Base-by-base conservation (phyloP, 1,139 yeast genomes). In the Debaryomyces robertsiae region DNA sequence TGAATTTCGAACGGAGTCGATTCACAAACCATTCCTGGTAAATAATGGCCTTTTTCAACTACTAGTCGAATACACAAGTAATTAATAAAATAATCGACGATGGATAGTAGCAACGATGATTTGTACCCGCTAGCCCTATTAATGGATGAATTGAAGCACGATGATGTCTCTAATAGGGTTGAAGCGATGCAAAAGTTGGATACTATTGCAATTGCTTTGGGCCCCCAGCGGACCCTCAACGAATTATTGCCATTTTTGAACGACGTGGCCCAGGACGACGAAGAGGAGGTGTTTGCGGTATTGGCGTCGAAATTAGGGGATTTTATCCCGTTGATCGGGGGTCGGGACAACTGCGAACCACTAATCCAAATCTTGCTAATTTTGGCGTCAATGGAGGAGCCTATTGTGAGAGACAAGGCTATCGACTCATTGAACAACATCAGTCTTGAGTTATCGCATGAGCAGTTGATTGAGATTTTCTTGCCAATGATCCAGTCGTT, bases 261-360 rank as follows among this genome's bases (percentile, higher is more conserved):
- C 47, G 88, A 86, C 53, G 98, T 90, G 32, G 91, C 97, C 9
- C 96, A 93, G 53, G 99, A 93, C 56, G 99, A 94, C 61, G 98
- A 94, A 65, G 99, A 94, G 63, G 99, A 94, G 65, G 96, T 94
- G 6, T 84, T 93, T 63, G 89, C 97, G 1, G 94, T 90, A 14
- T 76, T 94, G 51, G 98, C 98, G 3, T 87, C 85, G 52, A 93
- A 91, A 67, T 69, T 94, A 52, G 96, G 96, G 31, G 80, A 79
- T 43, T 93, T 94, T 60, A 80, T 91, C 29, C 95, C 96, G 51
- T 58, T 69, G 48, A 81, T 94, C 45, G 98, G 98, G 31, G 98
- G 98, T 24, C 74, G 84, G 36, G 80, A 83, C 52, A 75, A 82
- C 62, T 87, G 93, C 32, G 81, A 86, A 47, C 75, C 85, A 11